phyloP scores from a whole-genome alignment of 2,329 filamentous ascomycete species.

The Didymella lethalis region DNA sequence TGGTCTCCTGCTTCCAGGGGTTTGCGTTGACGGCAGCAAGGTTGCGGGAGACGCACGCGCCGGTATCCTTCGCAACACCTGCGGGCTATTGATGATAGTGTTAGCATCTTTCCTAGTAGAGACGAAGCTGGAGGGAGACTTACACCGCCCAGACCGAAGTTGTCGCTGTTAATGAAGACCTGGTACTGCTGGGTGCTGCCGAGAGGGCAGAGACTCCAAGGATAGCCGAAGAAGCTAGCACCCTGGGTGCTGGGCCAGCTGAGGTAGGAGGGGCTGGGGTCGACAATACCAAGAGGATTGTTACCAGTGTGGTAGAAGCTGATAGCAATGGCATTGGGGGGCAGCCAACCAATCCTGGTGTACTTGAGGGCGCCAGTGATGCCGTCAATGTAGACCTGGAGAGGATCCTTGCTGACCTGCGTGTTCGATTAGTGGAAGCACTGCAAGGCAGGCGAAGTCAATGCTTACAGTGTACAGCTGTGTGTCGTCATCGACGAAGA shows the following conservation, averaged over 20 bases:
- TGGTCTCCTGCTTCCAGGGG: conserved; percentile 21
- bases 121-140: conserved; percentile 3
- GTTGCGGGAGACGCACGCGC: conserved; percentile 7
- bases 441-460: background rate
- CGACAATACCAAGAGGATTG: conserved; percentile 35
- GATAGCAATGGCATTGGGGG: conserved; percentile 34
- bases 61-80: conserved; percentile 25
- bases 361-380: conserved; percentile 36
- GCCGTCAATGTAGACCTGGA: conserved; percentile 37
- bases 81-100: conserved; percentile 14
- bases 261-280: conserved; percentile 36
- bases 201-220: conserved; percentile 33
- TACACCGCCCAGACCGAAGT: conserved; percentile 30
- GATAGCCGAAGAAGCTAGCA: conserved; percentile 16
- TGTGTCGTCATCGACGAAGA: conserved; percentile 42
- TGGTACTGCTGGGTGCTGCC: conserved; percentile 37
- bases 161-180: conserved; percentile 38
- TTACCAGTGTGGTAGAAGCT: conserved; percentile 39
- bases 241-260: conserved; percentile 40
- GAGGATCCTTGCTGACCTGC: conserved; percentile 41
- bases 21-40: conserved; percentile 34
- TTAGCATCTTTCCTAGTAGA: conserved; percentile 13
- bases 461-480: conserved; percentile 39
- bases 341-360: conserved; percentile 36
- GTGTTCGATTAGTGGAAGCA: conserved; percentile 7